phyloP scores from a whole-genome alignment of 768 basidiomycete species.

The Termitomyces sp. region DNA sequence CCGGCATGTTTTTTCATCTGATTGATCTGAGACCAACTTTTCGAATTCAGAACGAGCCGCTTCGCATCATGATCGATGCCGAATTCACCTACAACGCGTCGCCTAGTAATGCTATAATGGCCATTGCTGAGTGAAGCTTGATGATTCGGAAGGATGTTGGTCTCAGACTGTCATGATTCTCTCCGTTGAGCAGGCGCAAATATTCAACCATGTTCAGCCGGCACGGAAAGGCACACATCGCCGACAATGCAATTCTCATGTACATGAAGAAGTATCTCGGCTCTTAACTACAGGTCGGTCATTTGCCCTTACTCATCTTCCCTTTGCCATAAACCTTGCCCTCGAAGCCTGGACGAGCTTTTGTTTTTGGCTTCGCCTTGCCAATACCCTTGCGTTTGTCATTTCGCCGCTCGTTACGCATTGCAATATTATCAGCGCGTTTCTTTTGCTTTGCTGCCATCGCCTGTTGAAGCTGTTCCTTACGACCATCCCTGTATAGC shows the following conservation, averaged over 20 bases:
- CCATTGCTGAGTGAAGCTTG: too few relatives aligned
- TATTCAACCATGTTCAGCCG: background rate
- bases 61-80: too few relatives aligned
- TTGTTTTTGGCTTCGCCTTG: constrained; percentile 51
- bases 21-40: background rate
- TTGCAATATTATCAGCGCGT: constrained; percentile 83
- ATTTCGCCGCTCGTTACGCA: constrained; percentile 70
- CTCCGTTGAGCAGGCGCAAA: background rate
- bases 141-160: too few relatives aligned
- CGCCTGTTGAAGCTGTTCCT: constrained; percentile 64
- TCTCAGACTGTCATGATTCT: too few relatives aligned
- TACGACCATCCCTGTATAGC: constrained; percentile 71
- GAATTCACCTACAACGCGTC: too few relatives aligned
- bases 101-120: too few relatives aligned
- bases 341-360: constrained; percentile 82
- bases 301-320: constrained; percentile 22
- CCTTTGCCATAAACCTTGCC: constrained; percentile 69
- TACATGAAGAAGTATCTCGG: too few relatives aligned
- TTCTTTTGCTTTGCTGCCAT: constrained; percentile 91
- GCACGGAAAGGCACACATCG: background rate
- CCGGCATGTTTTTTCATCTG: background rate
- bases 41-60: background rate
- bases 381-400: constrained; percentile 56
- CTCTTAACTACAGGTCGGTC: too few relatives aligned
- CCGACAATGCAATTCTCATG: background rate